Evolutionary conservation across 345 rosid species (phyloP), one percentile per base, ranked within the genome.

Genomic region (Turritis glabra): DNA sequence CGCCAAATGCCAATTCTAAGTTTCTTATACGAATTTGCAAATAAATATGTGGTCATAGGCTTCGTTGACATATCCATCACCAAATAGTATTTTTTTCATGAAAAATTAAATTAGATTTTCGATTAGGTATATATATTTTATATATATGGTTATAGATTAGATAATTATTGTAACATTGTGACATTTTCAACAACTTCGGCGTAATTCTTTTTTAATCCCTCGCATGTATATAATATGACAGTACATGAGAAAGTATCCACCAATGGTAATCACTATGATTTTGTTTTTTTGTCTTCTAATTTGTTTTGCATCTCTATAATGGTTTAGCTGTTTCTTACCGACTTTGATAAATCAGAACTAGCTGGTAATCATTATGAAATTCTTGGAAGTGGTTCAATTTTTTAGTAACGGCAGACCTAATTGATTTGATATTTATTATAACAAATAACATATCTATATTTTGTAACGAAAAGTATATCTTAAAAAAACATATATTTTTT

Each of bases 321-420:
- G 44, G 18, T 60, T 50, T 35, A 37, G 60, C 30, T 37, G 52
- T 56, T 71, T 46, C 46, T 12, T 48, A 25, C 6, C 30, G 41
- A 72, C 61, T 61, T 35, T 7, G 5, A 38, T 19, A 29, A 35
- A 61, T 51, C 17, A 51, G 13, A 71, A 62, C 32, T 13, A 72
- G 38, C 29, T 35, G 18, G 41, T 27, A 62, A 62, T 72, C 62
- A 72, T 51, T 23, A 71, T 47, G 7, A 59, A 52, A 51, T 14
- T 62, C 44, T 29, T 62, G 53, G 62, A 51, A 62, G 63, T 62
- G 61, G 62, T 52, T 72, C 77, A 52, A 3, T 19, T 19, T 55
- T 55, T 43, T 7, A 7, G 46, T 73, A 44, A 46, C 25, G 64
- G 53, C 9, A 52, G n/a, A 29, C 69, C 27, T 44, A 73, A 44